Evolutionary conservation across 176 grass and related monocot genomes (phyloP).

Genomic region (Chrysopogon serrulatus): DNA sequence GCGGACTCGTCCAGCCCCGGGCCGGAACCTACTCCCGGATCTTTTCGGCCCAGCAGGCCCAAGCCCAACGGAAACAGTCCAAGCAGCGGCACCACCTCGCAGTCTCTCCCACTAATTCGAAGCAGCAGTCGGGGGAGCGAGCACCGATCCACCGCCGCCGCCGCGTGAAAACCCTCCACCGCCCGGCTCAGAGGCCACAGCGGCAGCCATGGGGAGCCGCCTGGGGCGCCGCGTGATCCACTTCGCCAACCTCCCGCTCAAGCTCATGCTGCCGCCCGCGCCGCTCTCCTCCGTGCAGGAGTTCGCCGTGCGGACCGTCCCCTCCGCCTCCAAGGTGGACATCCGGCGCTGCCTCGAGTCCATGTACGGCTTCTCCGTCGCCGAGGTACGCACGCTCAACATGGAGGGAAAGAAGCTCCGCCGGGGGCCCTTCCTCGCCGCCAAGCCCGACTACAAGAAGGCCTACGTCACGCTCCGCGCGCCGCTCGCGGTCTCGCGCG

Average conservation of each 20-base stretch:
- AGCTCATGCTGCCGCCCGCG: constrained; percentile 75
- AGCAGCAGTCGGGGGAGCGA: background rate
- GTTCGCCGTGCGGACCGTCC: constrained; percentile 81
- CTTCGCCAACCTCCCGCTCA: constrained; percentile 88
- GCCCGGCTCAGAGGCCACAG: background rate
- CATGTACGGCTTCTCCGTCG: constrained; percentile 82
- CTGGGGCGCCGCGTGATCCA: constrained; percentile 88
- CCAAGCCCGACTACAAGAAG: constrained; percentile 98
- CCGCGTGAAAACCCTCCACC: background rate
- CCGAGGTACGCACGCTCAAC: constrained; percentile 89
- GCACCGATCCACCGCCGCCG: background rate
- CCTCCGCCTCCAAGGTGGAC: constrained; percentile 96
- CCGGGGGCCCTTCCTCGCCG: constrained; percentile 48
- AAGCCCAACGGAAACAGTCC: background rate
- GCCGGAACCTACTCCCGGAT: background rate
- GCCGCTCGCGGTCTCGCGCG: constrained; percentile 68
- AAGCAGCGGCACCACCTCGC: background rate
- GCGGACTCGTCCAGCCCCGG: too few relatives aligned
- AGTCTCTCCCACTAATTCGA: background rate
- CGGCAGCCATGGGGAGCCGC: constrained; percentile 68
- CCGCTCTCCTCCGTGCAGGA: constrained; percentile 84
- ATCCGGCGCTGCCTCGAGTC: constrained; percentile 91
- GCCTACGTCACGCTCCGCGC: constrained; percentile 79
- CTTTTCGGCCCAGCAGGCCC: background rate
- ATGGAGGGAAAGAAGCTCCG: constrained; percentile 88